Evolutionary conservation across 352 stramenopile species (phyloP), one percentile per base, ranked within the genome.

Genomic region (Phytophthora tentaculata): DNA sequence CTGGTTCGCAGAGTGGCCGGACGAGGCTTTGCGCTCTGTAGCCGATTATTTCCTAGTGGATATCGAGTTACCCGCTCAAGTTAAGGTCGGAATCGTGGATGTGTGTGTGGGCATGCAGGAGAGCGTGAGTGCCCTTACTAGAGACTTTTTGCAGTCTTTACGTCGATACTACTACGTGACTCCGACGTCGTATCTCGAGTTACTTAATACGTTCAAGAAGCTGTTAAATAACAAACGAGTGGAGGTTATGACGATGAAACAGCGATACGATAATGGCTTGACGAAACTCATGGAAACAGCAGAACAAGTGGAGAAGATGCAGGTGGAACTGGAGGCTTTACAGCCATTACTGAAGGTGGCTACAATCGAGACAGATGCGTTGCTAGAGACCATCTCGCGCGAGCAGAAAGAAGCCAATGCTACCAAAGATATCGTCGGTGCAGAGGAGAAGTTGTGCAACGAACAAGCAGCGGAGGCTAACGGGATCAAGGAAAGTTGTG

Each of bases 61-160:
- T 53, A 83, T 97, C 13, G 89, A 97, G 23, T 69, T 98, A 17
- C 80, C 91, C 6, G 56, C 80, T 13, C 43, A 75, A 0, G 71
- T 97, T 2, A 96, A 97, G 45, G 79, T 74, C 1, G 92, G 91
- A 3, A 93, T 98, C 37, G 91, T 98, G 22, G 89, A 98, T 53
- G 89, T 98, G 13, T 99, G 97, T 59, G 94, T 98, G 0, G 90
- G 96, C 19, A 98, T 98, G 92, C 96, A 98, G 55, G 90, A 98
- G 61, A 91, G 90, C 29, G 94, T 98, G 53, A 92, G 86, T 22
- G 61, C 69, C 2, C 76, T 97, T n/a, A 94, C 87, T 22, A 67
- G 60, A 10, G 81, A 94, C 17, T 98, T 96, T 56, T 71, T 97
- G 23, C 75, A 88, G 32, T 95, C 88, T 14, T 71, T 98, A 39